Conservation (phyloP, 352 stramenopile species). For the Stramenopiles sp. region DNA sequence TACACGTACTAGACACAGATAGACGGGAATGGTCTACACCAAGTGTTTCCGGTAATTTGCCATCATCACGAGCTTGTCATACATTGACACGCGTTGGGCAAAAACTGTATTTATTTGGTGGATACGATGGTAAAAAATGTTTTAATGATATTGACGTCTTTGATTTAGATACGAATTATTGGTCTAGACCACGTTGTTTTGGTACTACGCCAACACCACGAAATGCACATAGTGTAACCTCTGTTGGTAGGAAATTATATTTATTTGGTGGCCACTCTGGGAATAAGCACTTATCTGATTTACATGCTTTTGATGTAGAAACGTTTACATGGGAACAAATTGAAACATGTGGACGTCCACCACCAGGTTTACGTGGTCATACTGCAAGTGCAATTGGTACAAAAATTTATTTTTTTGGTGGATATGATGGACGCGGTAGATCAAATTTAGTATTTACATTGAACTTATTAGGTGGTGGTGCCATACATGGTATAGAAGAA, state of each 20-base stretch:
- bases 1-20: conserved; percentile 16
- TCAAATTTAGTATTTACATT: conserved; percentile 16
- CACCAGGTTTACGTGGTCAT: conserved; percentile 13
- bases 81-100: conserved; percentile 15
- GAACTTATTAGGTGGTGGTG: conserved; percentile 11
- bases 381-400: conserved; percentile 10
- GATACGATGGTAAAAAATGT: conserved; percentile 13
- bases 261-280: conserved; percentile 17
- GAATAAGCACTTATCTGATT: conserved; percentile 15
- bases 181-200: neutral
- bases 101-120: conserved; percentile 16
- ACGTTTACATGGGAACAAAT: conserved; percentile 16
- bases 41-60: conserved; percentile 11
- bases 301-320: conserved; percentile 15
- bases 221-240: conserved; percentile 16
- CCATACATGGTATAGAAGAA: too few relatives aligned
- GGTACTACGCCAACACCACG: conserved; percentile 13
- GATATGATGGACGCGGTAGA: conserved; percentile 14
- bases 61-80: conserved; percentile 13
- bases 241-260: conserved; percentile 12
- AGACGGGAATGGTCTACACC: conserved; percentile 9
- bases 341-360: neutral
- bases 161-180: conserved; percentile 7
- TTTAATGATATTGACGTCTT: conserved; percentile 17
- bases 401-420: conserved; percentile 17